Evolutionary conservation across 2,329 filamentous ascomycete species (phyloP).

Genomic region (Claviceps sorghi): DNA sequence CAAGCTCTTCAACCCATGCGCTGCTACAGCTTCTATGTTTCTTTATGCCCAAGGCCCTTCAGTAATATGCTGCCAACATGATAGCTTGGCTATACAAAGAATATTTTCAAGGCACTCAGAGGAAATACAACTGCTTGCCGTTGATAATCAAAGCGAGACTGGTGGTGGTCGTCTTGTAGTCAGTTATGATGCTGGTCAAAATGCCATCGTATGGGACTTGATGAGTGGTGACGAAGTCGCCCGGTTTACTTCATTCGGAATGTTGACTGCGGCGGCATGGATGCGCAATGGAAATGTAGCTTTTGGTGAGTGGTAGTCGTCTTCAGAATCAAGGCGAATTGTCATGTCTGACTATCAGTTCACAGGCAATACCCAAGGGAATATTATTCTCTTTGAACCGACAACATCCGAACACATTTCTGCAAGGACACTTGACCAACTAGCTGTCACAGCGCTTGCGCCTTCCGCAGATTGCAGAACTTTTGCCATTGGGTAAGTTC

Average conservation of each 20-base stretch:
- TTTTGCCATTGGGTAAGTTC: conserved; percentile 81
- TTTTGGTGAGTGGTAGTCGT: conserved; percentile 53
- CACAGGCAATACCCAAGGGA: conserved; percentile 78
- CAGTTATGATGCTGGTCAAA: conserved; percentile 83
- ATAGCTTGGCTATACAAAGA: conserved; percentile 77
- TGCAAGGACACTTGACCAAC: conserved; percentile 75
- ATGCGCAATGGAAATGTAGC: conserved; percentile 96
- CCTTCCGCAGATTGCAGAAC: conserved; percentile 82
- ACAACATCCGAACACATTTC: conserved; percentile 86
- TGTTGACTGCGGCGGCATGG: conserved; percentile 74
- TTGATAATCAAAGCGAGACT: conserved; percentile 80
- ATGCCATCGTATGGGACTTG: conserved; percentile 92
- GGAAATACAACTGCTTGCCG: conserved; percentile 68
- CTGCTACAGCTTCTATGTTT: conserved; percentile 80
- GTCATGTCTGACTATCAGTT: not conserved
- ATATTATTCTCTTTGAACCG: conserved; percentile 88
- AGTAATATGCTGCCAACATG: conserved; percentile 81
- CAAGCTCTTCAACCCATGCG: conserved; percentile 67
- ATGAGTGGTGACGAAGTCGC: conserved; percentile 82
- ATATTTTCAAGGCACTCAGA: conserved; percentile 73
- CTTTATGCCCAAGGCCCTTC: conserved; percentile 73
- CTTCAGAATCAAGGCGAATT: not conserved
- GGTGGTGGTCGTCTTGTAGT: conserved; percentile 77
- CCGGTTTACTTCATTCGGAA: conserved; percentile 83
- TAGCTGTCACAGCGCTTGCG: conserved; percentile 85